Conservation (phyloP, 2,329 filamentous ascomycete genomes). For the Scleromitrula shiraiana region DNA sequence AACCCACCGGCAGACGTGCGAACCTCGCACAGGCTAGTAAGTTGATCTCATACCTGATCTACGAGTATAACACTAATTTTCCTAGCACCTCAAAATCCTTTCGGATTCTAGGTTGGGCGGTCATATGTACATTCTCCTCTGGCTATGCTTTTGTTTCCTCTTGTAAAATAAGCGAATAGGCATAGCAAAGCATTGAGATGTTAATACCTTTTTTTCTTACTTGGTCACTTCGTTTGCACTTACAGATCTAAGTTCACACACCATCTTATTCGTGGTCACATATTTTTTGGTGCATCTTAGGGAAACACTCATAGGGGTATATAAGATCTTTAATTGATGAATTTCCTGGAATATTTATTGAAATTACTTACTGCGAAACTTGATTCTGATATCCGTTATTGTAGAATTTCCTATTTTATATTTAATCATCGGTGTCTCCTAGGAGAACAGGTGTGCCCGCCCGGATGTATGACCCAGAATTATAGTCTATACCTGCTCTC, state of each 20-base stretch:
- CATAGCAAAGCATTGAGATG: conserved; percentile 21
- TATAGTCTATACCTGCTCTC: too few species aligned
- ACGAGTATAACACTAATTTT: conserved; percentile 14
- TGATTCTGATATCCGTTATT: too few species aligned
- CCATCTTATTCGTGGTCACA: background rate
- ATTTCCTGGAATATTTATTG: background rate
- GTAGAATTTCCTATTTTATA: too few species aligned
- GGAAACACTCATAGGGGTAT: background rate
- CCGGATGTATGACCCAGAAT: too few species aligned
- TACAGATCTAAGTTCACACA: background rate
- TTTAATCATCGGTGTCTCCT: too few species aligned
- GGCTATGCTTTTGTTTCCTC: conserved; percentile 16
- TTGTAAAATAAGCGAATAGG: conserved; percentile 25
- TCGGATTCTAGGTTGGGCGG: conserved; percentile 53
- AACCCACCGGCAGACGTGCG: conserved; percentile 81
- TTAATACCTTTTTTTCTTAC: conserved; percentile 18
- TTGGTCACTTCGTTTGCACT: too few species aligned
- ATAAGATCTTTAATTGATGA: conserved; percentile 9
- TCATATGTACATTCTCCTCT: conserved; percentile 19
- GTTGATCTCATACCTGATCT: conserved; percentile 30
- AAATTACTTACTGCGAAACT: too few species aligned
- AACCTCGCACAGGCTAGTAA: conserved; percentile 94
- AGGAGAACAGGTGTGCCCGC: too few species aligned
- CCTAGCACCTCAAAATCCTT: conserved; percentile 60
- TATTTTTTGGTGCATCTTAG: background rate